phyloP scores from a whole-genome alignment of 2,329 filamentous ascomycete species.

The Colletotrichum cereale region DNA sequence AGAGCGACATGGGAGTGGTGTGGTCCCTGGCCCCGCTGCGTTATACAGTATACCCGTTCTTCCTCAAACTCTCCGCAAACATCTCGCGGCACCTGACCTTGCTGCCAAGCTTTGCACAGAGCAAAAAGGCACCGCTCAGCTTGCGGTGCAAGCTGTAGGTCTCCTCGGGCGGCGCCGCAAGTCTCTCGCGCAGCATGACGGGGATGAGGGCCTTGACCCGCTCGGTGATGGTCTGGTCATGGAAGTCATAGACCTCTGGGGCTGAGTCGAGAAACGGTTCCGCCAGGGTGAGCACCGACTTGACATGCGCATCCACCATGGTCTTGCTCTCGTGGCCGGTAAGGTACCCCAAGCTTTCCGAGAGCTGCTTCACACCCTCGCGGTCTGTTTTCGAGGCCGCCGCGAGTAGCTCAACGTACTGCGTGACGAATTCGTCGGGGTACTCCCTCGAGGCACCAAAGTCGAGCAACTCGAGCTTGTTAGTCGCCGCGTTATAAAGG shows the following conservation, averaged over 20 bases:
- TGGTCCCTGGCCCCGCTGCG: neutral
- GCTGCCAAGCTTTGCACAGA: conserved; percentile 89
- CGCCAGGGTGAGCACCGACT: conserved; percentile 88
- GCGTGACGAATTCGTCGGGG: conserved; percentile 81
- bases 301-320: conserved; percentile 93
- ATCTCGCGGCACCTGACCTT: conserved; percentile 83
- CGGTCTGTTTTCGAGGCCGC: conserved; percentile 82
- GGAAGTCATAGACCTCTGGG: conserved; percentile 90
- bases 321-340: conserved; percentile 87
- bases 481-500: conserved; percentile 80
- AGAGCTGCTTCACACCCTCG: conserved; percentile 73
- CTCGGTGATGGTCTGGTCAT: conserved; percentile 95
- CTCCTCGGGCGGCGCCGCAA: conserved; percentile 95
- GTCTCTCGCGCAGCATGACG: conserved; percentile 88
- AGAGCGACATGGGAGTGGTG: neutral
- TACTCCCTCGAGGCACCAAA: conserved; percentile 94
- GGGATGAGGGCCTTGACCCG: conserved; percentile 90
- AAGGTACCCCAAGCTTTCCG: conserved; percentile 86
- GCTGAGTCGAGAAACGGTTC: conserved; percentile 87
- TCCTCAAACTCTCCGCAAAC: conserved; percentile 72
- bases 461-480: conserved; percentile 90
- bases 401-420: conserved; percentile 83
- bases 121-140: conserved; percentile 91
- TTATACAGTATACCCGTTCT: conserved; percentile 45
- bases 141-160: conserved; percentile 97